Percentiles rank a stretch among this genome's conserved stretches.
These are phyloP conservation scores for Aspergillus niger DNA, from an alignment of 2,329 filamentous ascomycete genomes.

Conservation along the genomic window DNA sequence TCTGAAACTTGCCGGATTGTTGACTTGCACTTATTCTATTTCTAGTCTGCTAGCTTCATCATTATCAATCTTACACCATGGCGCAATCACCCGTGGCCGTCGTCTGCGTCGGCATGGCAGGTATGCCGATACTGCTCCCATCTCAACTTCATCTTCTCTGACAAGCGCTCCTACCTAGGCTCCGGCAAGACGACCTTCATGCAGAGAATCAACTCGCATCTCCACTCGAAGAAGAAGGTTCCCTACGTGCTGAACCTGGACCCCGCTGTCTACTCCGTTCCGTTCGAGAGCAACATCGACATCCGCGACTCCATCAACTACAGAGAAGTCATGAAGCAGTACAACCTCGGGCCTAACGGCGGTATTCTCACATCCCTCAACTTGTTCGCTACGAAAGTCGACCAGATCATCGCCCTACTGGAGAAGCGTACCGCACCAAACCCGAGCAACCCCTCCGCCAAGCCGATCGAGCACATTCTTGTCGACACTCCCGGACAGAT, in stretches of 20 bases:
- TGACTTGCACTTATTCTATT: neutral
- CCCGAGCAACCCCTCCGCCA: conserved; percentile 45
- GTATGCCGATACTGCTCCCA: conserved; percentile 46
- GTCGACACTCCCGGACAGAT: conserved; percentile 98
- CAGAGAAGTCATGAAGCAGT: conserved; percentile 99
- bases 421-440: conserved; percentile 79
- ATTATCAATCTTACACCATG: conserved; percentile 38
- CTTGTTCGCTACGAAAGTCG: conserved; percentile 96
- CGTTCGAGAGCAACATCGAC: conserved; percentile 97
- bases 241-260: conserved; percentile 98
- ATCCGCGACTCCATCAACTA: conserved; percentile 99
- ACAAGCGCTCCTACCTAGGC: conserved; percentile 51
- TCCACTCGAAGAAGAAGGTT: conserved; percentile 76
- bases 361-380: conserved; percentile 95
- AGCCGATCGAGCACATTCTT: conserved; percentile 77
- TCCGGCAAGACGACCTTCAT: conserved; percentile 99
- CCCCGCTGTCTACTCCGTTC: conserved; percentile 87
- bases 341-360: conserved; percentile 95
- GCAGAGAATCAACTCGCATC: conserved; percentile 93
- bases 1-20: neutral
- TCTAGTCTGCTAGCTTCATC: conserved; percentile 1
- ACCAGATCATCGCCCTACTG: conserved; percentile 84
- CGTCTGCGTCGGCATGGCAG: conserved; percentile 97
- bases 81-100: conserved; percentile 69
- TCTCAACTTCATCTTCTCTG: conserved; percentile 8